Base-by-base conservation (phyloP, 164 flowering plant genomes). In the Amborella trichopoda region DNA sequence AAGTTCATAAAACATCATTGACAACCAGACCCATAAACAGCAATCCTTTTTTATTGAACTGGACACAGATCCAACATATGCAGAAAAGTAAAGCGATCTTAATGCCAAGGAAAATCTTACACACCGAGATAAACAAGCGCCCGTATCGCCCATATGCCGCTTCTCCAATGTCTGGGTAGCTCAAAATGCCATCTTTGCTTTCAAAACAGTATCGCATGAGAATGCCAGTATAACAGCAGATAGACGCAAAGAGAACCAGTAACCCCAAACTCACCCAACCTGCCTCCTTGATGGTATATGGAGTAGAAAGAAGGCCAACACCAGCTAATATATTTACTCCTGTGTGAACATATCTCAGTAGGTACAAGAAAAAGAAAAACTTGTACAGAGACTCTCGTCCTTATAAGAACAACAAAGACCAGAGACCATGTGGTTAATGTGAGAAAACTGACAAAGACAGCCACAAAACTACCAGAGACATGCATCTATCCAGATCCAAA, bases 261-360 rank as follows among this genome's bases (percentile, higher is more conserved):
- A 90, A 26, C 5, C 49, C 58, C 65, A 86, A 44, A 53, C 83
- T 71, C 10, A 65, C 67, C 98, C 98, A 90, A 2, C 98, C 98
- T 28, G 72, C 91, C 68, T 79, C 78, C 73, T 68, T 74, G 16
- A 90, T 59, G 0, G 98, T 74, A 38, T 40, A 79, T 24, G 95
- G 95, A 0, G 95, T 85, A 39, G 94, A 90, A 2, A 90, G 78
- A 53, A 90, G 68, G 47, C 95, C 95, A 53, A 90, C 75, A 51
- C 97, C 95, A 63, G 79, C 87, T 76, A 85, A 46, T 13, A 79
- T 83, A 72, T 90, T 85, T 18, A 82, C 45, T 26, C 77, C 94
- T 89, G 70, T 24, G 34, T 30, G 16, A 38, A 2, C 16, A 38
- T 18, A 38, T 16, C 0, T 22, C 16, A 19, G 6, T 30, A 13